Percentiles rank a stretch among this genome's conserved stretches.
Evolutionary conservation across 495 filamentous ascomycete species (phyloP).

Genomic region (Neurospora sp.): DNA sequence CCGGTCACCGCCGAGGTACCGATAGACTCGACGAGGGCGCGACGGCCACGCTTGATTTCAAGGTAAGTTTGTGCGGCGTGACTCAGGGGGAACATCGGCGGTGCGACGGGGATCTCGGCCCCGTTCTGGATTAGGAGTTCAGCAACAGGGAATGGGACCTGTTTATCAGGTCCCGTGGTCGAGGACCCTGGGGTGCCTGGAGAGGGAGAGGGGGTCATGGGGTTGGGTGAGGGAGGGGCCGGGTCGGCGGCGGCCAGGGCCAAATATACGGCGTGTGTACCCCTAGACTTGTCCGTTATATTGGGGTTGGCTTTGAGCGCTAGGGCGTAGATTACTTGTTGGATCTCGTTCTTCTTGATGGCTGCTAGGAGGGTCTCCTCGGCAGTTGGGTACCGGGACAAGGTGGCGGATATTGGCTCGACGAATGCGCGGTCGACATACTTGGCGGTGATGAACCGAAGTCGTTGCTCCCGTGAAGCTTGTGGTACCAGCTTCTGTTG

Average conservation of each 20-base stretch:
- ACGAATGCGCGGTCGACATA: slow-evolving; percentile 82
- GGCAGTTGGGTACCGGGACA: slow-evolving; percentile 67
- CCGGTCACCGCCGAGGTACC: background rate
- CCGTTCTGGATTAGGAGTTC: slow-evolving; percentile 93
- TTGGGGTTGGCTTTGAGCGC: slow-evolving; percentile 85
- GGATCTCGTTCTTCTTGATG: slow-evolving; percentile 89
- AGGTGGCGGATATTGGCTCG: slow-evolving; percentile 60
- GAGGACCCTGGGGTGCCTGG: slow-evolving; percentile 5
- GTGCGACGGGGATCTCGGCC: slow-evolving; percentile 65
- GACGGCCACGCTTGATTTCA: slow-evolving; percentile 61
- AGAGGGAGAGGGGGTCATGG: slow-evolving; percentile 7
- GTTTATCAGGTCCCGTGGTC: slow-evolving; percentile 22
- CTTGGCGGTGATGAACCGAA: slow-evolving; percentile 90
- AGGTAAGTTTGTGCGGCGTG: slow-evolving; percentile 71
- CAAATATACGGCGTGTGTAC: slow-evolving; percentile 79
- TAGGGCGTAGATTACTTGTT: slow-evolving; percentile 82
- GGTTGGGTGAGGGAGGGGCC: slow-evolving; percentile 50
- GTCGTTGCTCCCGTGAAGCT: slow-evolving; percentile 77
- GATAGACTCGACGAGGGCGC: slow-evolving; percentile 29
- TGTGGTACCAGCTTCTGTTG: slow-evolving; percentile 58
- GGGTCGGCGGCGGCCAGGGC: slow-evolving; percentile 94
- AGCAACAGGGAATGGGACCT: slow-evolving; percentile 66
- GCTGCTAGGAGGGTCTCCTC: slow-evolving; percentile 89
- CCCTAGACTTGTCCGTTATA: slow-evolving; percentile 72
- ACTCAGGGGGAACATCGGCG: slow-evolving; percentile 49